Evolutionary conservation across 2,329 filamentous ascomycete species (phyloP).

Genomic region (Fusarium floridanum): DNA sequence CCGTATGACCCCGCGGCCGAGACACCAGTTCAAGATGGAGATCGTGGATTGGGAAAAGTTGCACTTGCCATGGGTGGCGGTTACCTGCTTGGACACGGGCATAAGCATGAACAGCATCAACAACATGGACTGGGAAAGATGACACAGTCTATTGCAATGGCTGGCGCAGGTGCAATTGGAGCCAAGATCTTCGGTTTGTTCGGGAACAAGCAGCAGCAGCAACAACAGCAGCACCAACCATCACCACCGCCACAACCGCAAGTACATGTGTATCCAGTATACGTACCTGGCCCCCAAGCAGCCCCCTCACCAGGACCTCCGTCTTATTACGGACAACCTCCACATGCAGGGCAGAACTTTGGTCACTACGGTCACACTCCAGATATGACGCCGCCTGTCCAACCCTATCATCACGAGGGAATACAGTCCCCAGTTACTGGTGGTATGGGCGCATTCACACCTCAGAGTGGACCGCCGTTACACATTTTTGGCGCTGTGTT

Average conservation of each 20-base stretch:
- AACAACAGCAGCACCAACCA: background rate
- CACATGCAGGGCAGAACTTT: background rate
- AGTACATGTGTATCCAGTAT: constrained; percentile 23
- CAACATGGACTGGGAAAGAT: constrained; percentile 15
- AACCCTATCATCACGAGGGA: background rate
- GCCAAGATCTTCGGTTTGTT: constrained; percentile 20
- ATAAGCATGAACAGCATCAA: constrained; percentile 8
- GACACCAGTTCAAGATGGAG: constrained; percentile 6
- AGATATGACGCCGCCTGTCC: background rate
- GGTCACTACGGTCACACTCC: background rate
- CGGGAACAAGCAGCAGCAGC: constrained; percentile 18
- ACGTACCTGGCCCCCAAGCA: constrained; percentile 19
- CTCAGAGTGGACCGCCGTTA: constrained; percentile 7
- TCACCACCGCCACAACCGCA: constrained; percentile 12
- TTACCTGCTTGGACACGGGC: constrained; percentile 4
- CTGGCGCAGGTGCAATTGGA: constrained; percentile 20
- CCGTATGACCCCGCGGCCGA: background rate
- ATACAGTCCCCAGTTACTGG: background rate
- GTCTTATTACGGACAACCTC: constrained; percentile 17
- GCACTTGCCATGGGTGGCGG: constrained; percentile 18
- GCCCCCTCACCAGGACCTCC: constrained; percentile 1
- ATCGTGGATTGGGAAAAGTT: constrained; percentile 21
- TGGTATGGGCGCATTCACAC: background rate
- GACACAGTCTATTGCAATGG: constrained; percentile 15
- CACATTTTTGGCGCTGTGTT: constrained; percentile 23